Conservation (phyloP, 2,329 filamentous ascomycete species). For the Sarocladiaceae sp. region DNA sequence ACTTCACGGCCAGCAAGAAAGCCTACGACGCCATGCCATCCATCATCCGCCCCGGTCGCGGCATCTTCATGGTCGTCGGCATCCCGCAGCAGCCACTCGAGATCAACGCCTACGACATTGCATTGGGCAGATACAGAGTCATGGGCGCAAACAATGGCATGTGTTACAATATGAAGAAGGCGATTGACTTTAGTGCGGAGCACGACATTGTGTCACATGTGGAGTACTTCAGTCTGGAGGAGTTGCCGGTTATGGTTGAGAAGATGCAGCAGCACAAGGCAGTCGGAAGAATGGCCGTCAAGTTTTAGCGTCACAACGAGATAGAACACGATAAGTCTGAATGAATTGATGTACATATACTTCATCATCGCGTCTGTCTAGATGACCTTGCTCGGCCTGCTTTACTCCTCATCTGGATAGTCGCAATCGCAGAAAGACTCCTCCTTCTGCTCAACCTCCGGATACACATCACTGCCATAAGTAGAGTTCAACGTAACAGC, state of each 20-base stretch:
- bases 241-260: constrained; percentile 11
- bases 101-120: constrained; percentile 11
- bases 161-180: constrained; percentile 10
- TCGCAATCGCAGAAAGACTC: background rate
- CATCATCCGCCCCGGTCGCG: constrained; percentile 7
- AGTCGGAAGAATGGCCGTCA: constrained; percentile 10
- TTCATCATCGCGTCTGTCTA: no score
- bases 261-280: constrained; percentile 11
- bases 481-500: constrained; percentile 53
- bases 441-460: constrained; percentile 14
- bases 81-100: constrained; percentile 9
- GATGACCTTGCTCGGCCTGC: no score
- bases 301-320: no score
- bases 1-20: constrained; percentile 11
- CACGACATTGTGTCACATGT: constrained; percentile 10
- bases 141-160: constrained; percentile 11
- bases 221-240: constrained; percentile 10
- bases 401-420: background rate
- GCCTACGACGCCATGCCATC: constrained; percentile 11
- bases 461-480: constrained; percentile 53
- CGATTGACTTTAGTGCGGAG: constrained; percentile 12
- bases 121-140: constrained; percentile 10
- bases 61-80: constrained; percentile 11
- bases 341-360: no score
- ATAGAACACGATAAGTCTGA: no score